Base-by-base conservation (phyloP, 2,329 filamentous ascomycete genomes). In the Hymenoscyphus salicellus region DNA sequence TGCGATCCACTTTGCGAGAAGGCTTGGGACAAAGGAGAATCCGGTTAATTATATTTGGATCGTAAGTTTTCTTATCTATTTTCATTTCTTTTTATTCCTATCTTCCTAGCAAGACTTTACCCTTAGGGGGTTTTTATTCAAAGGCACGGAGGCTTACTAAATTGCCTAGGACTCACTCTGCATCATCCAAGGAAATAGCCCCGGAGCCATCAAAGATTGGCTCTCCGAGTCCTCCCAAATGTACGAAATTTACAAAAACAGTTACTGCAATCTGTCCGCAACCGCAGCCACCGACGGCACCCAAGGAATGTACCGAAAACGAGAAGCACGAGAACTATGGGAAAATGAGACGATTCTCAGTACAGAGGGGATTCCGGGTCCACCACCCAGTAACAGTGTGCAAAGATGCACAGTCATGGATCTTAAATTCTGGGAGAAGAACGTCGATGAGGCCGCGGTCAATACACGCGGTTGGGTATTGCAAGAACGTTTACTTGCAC, bases 401-500 rank as follows among this genome's bases (percentile, higher is more conserved):
- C 32, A 66, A 17, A 36, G 43, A 38, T 66, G 59, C 41, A 55
- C 60, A 3, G 30, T 66, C 36, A 28, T 66, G 0, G 62, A 66
- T 49, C 41, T 64, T 1, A 41, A 17, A 14, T 64, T 66, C 49
- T 66, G 65, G 65, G 49, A 64, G 56, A 55, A 26, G 58, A 62
- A 36, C 6, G 60, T 66, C 0, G 62, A 64, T 20, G 43, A 61
- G 3, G 65, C 65, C 7, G 60, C 62, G 7, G 62, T 66, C 2
- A 66, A 64, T 36, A 64, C 26, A 55, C 38, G 65, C 58, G 69
- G 58, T 20, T 72, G 69, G 70, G 68, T 67, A 23, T 58, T 70
- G 20, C 69, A 72, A 64, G 70, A 72, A 57, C n/a, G 62, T 23
- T 28, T 69, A 3, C 26, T 72, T 5, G 59, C 69, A 3, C 61